A percentile compares a stretch with the other conserved stretches of the same genome.
Evolutionary conservation across 768 basidiomycete genomes (phyloP).

Genomic region (Cytidiella melzeri): DNA sequence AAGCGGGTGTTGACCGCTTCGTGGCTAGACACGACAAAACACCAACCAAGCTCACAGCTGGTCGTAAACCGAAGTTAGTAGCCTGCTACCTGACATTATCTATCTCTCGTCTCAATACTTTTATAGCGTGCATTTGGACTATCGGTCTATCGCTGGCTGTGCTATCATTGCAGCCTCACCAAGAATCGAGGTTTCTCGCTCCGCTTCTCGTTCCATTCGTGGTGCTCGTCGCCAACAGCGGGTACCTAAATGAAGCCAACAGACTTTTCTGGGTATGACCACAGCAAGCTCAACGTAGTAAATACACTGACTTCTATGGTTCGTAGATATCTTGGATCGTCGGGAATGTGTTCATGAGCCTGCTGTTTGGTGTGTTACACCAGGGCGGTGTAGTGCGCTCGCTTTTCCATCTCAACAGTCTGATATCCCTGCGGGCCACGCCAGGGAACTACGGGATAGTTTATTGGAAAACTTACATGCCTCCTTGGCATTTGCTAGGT

Average conservation of each 20-base stretch:
- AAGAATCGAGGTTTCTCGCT: conserved; percentile 33
- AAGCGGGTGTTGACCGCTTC: conserved; percentile 13
- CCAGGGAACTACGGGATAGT: conserved; percentile 14
- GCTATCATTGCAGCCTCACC: conserved; percentile 32
- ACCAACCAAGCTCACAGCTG: no score
- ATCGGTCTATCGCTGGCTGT: conserved; percentile 24
- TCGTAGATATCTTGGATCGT: conserved; percentile 24
- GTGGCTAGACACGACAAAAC: no score
- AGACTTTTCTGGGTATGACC: conserved; percentile 29
- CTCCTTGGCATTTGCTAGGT: conserved; percentile 32
- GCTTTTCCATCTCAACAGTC: conserved; percentile 24
- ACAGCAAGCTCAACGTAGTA: background rate
- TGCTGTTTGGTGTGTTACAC: conserved; percentile 33
- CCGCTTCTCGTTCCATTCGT: conserved; percentile 31
- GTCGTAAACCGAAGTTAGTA: no score
- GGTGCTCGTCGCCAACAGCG: conserved; percentile 23
- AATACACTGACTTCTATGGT: background rate
- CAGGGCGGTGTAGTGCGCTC: conserved; percentile 39
- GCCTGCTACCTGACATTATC: no score
- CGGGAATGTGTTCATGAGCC: conserved; percentile 24
- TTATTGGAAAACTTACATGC: conserved; percentile 38
- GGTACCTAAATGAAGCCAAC: conserved; percentile 20
- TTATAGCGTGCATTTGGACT: conserved; percentile 26
- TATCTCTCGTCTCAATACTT: no score
- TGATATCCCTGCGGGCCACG: conserved; percentile 4